phyloP scores from a whole-genome alignment of 2,329 filamentous ascomycete genomes.

The Triangularia verruculosa region DNA sequence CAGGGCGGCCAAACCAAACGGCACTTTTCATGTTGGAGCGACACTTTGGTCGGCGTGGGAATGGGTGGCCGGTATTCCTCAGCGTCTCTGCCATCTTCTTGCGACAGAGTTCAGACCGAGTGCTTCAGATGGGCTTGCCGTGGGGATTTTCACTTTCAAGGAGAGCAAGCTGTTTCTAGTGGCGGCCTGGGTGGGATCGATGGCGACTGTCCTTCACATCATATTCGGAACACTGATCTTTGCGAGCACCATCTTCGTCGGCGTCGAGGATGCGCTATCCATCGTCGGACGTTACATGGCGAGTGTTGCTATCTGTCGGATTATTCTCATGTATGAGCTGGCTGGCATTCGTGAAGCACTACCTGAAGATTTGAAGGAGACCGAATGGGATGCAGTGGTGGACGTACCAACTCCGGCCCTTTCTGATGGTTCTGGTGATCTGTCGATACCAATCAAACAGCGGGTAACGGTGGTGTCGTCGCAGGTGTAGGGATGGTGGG shows the following conservation, averaged over 20 bases:
- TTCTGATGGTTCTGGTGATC: neutral
- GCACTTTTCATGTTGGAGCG: neutral
- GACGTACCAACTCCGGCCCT: neutral
- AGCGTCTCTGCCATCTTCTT: neutral
- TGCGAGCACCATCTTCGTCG: conserved; percentile 29
- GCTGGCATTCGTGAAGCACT: conserved; percentile 21
- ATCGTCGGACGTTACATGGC: conserved; percentile 28
- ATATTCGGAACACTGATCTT: conserved; percentile 30
- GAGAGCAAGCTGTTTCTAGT: neutral
- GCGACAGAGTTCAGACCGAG: neutral
- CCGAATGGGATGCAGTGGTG: no score
- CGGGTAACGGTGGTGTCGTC: neutral
- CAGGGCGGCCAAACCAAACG: neutral
- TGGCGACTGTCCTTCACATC: conserved; percentile 27
- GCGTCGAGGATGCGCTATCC: conserved; percentile 24
- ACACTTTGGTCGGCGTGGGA: neutral
- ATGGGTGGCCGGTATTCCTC: neutral
- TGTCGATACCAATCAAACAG: neutral
- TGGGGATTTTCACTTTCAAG: neutral
- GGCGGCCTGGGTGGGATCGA: conserved; percentile 24
- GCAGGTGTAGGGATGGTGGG: neutral
- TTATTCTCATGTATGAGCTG: conserved; percentile 30
- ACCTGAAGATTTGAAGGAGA: no score
- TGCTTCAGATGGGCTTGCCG: neutral
- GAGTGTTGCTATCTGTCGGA: conserved; percentile 27